Evolutionary conservation across 2,329 filamentous ascomycete genomes (phyloP).

Genomic region (Cladosporium phlei): DNA sequence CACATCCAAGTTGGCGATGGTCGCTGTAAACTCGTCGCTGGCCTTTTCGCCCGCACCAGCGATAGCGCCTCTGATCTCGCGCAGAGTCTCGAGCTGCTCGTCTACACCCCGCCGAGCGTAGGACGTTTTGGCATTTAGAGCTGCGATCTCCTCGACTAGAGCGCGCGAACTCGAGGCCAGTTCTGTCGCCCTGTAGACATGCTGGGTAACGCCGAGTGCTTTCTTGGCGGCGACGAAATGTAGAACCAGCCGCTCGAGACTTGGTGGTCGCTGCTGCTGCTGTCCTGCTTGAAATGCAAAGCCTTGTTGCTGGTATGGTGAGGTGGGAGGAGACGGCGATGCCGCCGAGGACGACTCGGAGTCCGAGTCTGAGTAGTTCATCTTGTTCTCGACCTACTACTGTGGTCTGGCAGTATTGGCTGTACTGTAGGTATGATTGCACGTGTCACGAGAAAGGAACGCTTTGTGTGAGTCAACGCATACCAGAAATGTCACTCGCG

Average conservation of each 20-base stretch:
- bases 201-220: conserved; percentile 71
- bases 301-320: conserved; percentile 31
- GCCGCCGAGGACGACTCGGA: conserved; percentile 18
- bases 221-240: conserved; percentile 84
- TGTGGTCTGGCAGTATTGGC: too few species aligned
- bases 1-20: conserved; percentile 51
- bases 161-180: conserved; percentile 71
- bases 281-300: conserved; percentile 37
- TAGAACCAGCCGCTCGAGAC: conserved; percentile 72
- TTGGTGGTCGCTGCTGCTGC: too few species aligned
- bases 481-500: too few species aligned
- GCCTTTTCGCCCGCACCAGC: conserved; percentile 39
- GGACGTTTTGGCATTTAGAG: conserved; percentile 55
- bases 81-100: conserved; percentile 41
- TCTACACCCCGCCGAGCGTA: conserved; percentile 40
- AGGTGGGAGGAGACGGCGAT: conserved; percentile 36
- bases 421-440: too few species aligned
- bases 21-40: conserved; percentile 41
- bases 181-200: conserved; percentile 78
- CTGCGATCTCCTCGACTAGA: conserved; percentile 71
- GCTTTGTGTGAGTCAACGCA: too few species aligned
- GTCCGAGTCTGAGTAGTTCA: conserved; percentile 11
- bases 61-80: conserved; percentile 41
- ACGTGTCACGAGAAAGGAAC: too few species aligned
- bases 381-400: too few species aligned